Evolutionary conservation across 2,329 filamentous ascomycete genomes (phyloP), one percentile per base, ranked within the genome.

Genomic region (Dissoconium aciculare): DNA sequence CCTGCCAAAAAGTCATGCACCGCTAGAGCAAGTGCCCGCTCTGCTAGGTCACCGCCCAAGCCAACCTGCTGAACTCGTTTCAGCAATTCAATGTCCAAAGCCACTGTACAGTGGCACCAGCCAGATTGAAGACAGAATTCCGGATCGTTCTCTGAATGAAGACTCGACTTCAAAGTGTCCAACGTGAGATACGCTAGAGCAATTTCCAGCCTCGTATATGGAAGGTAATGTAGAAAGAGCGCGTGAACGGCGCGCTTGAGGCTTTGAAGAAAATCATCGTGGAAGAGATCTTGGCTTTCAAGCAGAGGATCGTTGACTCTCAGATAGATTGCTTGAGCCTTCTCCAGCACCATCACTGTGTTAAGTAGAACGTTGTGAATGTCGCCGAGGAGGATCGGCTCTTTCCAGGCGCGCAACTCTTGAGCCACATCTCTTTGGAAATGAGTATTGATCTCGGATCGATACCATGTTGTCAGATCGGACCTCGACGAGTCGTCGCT

Each of bases 1-100:
- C 66, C 59, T 26, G 65, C 64, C 62, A 84, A 72, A 35, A 75
- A 62, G 19, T 58, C 57, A 47, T 82, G 67, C 63, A 83, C 74
- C 15, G 78, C 64, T 50, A 78, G 72, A 11, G 77, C 79, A 45
- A 83, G 76, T 19, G 78, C 60, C 16, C 77, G 66, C 46, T 83
- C 74, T 30, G 79, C 78, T 28, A 60, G 63, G 44, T 79, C 73
- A 15, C 75, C 76, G 1, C 73, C 73, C 11, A 84, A 57, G 0
- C 78, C 79, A 13, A 82, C 70, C 27, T 67, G 63, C 41, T 67
- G 59, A 11, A 84, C 56, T 5, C 40, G 19, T 5, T 17, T 31
- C 25, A 52, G 34, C 6, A 39, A 38, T 11, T 42, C 31, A n/a
- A 36, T 16, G 15, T 47, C 41, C 15, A 50, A 26, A 10, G 35